These are phyloP conservation scores for Claviceps spartinae DNA, from an alignment of 2,329 filamentous ascomycete species.

Conservation along the genomic window DNA sequence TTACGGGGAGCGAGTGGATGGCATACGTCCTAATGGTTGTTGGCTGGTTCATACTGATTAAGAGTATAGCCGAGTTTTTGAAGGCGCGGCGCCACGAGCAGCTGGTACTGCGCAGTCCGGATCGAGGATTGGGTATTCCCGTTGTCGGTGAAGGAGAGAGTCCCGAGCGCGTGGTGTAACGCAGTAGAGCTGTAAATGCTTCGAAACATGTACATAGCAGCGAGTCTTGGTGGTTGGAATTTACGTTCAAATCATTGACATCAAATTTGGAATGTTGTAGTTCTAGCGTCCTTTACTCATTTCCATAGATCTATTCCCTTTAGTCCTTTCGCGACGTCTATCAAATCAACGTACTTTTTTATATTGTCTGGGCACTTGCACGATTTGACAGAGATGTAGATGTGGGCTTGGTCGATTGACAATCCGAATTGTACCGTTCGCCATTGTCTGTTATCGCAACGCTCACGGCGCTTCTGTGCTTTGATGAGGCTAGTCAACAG, in stretches of 20 bases:
- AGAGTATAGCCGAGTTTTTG: constrained; percentile 83
- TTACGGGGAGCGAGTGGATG: constrained; percentile 72
- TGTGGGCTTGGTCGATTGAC: too few relatives aligned
- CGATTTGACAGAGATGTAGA: too few relatives aligned
- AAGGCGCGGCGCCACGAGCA: constrained; percentile 82
- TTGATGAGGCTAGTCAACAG: too few relatives aligned
- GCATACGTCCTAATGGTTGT: constrained; percentile 92
- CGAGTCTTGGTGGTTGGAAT: neutral
- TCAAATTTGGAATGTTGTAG: neutral
- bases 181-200: too few relatives aligned
- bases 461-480: too few relatives aligned
- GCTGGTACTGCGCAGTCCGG: constrained; percentile 82
- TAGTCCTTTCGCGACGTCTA: neutral
- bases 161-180: constrained; percentile 60
- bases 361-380: too few relatives aligned
- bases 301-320: neutral
- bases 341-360: too few relatives aligned
- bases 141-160: constrained; percentile 78
- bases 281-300: neutral
- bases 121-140: constrained; percentile 70
- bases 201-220: neutral
- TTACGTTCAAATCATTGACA: neutral
- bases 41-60: constrained; percentile 94
- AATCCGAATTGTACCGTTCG: too few relatives aligned
- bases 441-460: too few relatives aligned